These are phyloP conservation scores for Nannochloropsis salina DNA, from an alignment of 108 stramenopile species.

Conservation along the genomic window DNA sequence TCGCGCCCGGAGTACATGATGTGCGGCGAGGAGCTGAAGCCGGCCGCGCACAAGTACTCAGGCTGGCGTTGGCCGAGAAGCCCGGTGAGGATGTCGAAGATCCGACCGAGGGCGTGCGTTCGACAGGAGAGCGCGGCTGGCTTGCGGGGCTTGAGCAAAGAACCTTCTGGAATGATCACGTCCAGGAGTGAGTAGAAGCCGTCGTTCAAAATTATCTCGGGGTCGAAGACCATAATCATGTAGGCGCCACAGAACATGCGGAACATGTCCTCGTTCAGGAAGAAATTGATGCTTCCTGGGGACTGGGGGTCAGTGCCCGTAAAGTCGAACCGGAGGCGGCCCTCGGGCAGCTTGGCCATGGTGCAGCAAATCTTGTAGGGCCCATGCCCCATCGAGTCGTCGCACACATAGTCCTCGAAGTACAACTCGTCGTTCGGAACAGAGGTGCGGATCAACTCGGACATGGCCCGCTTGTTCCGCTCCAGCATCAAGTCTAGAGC, in stretches of 20 bases:
- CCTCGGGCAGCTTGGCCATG: neutral
- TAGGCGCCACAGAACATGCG: constrained; percentile 4
- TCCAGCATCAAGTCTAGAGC: constrained; percentile 13
- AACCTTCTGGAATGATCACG: neutral
- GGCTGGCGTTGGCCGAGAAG: neutral
- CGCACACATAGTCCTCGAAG: neutral
- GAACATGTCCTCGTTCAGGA: constrained; percentile 7
- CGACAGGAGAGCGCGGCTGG: neutral
- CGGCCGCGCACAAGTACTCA: neutral
- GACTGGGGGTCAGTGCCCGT: neutral
- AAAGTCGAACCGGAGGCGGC: neutral
- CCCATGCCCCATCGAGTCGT: neutral
- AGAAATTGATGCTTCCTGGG: neutral
- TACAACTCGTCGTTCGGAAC: neutral
- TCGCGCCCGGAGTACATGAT: neutral
- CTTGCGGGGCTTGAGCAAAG: neutral
- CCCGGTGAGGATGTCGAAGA: neutral
- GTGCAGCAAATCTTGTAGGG: constrained; percentile 1
- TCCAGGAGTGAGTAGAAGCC: neutral
- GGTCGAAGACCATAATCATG: constrained; percentile 6
- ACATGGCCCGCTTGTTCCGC: neutral
- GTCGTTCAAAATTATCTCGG: neutral
- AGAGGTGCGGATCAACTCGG: neutral
- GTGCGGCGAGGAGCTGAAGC: neutral
- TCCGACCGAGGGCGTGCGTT: neutral